Evolutionary conservation across 2,329 filamentous ascomycete genomes (phyloP), one percentile per base, ranked within the genome.

Genomic region (Paecilomyces formosus): DNA sequence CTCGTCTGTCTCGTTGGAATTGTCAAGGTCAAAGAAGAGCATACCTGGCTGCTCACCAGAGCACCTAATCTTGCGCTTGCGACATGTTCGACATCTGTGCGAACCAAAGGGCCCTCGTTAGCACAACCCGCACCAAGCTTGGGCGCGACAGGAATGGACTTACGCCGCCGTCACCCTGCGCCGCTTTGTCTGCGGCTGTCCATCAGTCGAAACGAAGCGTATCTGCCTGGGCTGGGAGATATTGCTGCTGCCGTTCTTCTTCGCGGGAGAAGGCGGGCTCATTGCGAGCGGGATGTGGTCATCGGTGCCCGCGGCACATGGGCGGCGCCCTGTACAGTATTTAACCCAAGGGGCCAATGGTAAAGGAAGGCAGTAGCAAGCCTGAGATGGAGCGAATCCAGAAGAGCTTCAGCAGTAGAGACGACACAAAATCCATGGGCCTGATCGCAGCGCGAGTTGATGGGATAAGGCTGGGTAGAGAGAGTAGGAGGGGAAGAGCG

Each of bases 171-270:
- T 90, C 68, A 93, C 89, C 66, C 89, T 82, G 70, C 89, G 83
- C 66, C 89, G 81, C 75, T 92, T 93, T 26, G 88, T 87, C 61
- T 89, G 88, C 54, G 89, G 89, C 64, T 90, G 88, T 62, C 89
- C 89, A 75, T 92, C 88, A 68, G 87, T 91, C 63, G 90, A 89
- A 66, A 93, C 89, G 72, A 92, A 93, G 66, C 89, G 87, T 65
- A 90, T 89, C 67, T 78, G 77, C 58, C 74, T 68, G 18, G 66
- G 68, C 66, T 54, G 70, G 67, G 57, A 64, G 63, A 66, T 60
- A 65, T 62, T 68, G 63, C 65, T 69, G 65, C 66, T 67, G 56
- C 58, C 59, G 61, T 63, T 65, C 60, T 73, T 74, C 65, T 70
- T 70, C 65, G 67, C 67, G 57, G 72, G 66, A 67, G 72, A 73